Conservation (phyloP, 2,329 filamentous ascomycete species). For the Alternaria sp. region DNA sequence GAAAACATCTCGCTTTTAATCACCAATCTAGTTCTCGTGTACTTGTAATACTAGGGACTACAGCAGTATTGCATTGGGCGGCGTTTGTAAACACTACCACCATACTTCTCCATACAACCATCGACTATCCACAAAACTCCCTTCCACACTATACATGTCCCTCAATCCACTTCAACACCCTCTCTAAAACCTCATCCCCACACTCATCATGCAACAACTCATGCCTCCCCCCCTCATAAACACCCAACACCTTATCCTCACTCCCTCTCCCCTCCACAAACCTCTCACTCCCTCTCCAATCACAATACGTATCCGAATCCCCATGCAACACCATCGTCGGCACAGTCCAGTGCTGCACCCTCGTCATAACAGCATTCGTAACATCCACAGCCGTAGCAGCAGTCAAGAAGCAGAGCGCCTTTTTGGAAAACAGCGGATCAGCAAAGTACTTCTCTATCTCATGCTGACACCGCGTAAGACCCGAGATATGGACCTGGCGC, state of each 20-base stretch:
- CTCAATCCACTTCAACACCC: slow-evolving; percentile 8
- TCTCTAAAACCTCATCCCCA: slow-evolving; percentile 13
- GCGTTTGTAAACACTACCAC: background rate
- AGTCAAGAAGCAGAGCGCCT: slow-evolving; percentile 11
- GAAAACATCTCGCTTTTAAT: background rate
- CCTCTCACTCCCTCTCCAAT: slow-evolving; percentile 15
- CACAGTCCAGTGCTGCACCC: slow-evolving; percentile 6
- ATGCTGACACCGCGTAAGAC: background rate
- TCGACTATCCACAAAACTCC: background rate
- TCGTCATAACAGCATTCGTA: slow-evolving; percentile 3
- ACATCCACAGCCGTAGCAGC: slow-evolving; percentile 16
- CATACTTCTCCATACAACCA: background rate
- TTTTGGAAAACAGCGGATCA: slow-evolving; percentile 9
- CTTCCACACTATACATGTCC: background rate
- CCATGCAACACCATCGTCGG: slow-evolving; percentile 17
- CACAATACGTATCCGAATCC: slow-evolving; percentile 17
- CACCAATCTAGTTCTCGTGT: background rate
- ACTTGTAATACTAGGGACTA: background rate
- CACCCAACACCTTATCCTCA: slow-evolving; percentile 7
- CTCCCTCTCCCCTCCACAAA: slow-evolving; percentile 8
- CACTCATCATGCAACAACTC: slow-evolving; percentile 18
- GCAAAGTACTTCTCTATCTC: background rate
- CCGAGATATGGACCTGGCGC: background rate
- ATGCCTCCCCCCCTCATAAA: slow-evolving; percentile 16
- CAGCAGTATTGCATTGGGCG: background rate